Base-by-base conservation (phyloP, 2,329 filamentous ascomycete genomes). In the Epichloe hybrida region DNA sequence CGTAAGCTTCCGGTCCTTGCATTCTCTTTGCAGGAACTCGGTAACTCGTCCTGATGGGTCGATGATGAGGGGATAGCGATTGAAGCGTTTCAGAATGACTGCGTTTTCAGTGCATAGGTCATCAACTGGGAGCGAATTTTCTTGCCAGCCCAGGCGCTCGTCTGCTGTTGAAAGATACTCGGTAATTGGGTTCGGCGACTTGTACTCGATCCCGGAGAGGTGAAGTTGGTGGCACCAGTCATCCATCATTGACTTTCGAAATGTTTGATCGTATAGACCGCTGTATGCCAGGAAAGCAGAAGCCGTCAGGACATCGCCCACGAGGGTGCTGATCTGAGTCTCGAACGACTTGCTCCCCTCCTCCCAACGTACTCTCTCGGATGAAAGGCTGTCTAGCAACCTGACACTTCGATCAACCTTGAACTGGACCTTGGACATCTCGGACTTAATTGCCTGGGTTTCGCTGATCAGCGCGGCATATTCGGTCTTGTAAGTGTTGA, bases 81-180 rank as follows among this genome's bases (percentile, higher is more conserved):
- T 98, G 81, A 96, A 98, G 52, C 93, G 84, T 73, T 97, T 89
- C 54, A 98, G 79, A 58, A 98, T 85, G 62, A 98, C 96, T 43
- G 94, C 93, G 62, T 98, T 98, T 69, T 98, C 93, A 0, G 93
- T 98, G 75, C 93, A 98, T 40, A 98, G 79, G 63, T 98, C 93
- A 64, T 98, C 93, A 4, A 96, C 91, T 2, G 94, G 93, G 47
- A 98, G 73, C 15, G 84, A 84, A 64, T 98, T 88, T 60, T 90
- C 85, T 71, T 98, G 94, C 93, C 93, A 98, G 56, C 86, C 80
- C 36, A 98, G 77, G 55, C 93, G 81, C 71, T 98, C 90, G 65
- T 98, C 94, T 4, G 94, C 91, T 23, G 88, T 95, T 5, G 94
- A 98, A 15, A 98, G 76, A 62, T 96, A 98, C 65, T 98, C 93